phyloP scores from a whole-genome alignment of 140 eudicot species.

The Senecio squalidus region DNA sequence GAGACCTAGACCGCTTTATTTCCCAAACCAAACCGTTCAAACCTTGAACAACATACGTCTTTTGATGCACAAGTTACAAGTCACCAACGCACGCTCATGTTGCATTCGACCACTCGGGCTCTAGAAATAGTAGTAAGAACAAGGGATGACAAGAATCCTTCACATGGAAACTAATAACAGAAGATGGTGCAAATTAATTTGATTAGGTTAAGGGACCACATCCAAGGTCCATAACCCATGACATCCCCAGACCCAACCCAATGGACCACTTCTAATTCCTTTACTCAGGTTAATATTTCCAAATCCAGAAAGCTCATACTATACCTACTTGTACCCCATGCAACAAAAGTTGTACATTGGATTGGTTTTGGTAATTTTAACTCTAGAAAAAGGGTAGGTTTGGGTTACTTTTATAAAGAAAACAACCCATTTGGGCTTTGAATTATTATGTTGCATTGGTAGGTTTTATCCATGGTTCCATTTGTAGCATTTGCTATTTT shows the following conservation, averaged over 20 bases:
- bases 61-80: not conserved
- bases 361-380: not conserved
- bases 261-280: constrained; percentile 23
- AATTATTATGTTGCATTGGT: constrained; percentile 15
- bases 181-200: constrained; percentile 28
- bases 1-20: not conserved
- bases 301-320: not conserved
- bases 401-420: not conserved
- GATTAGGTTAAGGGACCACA: constrained; percentile 37
- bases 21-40: not conserved
- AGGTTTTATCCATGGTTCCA: constrained; percentile 19
- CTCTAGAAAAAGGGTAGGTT: not conserved
- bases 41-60: not conserved
- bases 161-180: constrained; percentile 37
- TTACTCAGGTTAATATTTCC: constrained; percentile 2
- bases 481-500: constrained; percentile 21
- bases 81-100: not conserved
- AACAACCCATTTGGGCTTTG: constrained; percentile 3
- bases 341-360: not conserved
- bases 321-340: not conserved
- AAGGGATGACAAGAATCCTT: constrained; percentile 31
- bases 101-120: not conserved
- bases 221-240: constrained; percentile 36
- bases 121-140: constrained; percentile 7
- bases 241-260: constrained; percentile 32